phyloP scores from a whole-genome alignment of 2,329 filamentous ascomycete species.

The Pseudopithomyces maydicus region DNA sequence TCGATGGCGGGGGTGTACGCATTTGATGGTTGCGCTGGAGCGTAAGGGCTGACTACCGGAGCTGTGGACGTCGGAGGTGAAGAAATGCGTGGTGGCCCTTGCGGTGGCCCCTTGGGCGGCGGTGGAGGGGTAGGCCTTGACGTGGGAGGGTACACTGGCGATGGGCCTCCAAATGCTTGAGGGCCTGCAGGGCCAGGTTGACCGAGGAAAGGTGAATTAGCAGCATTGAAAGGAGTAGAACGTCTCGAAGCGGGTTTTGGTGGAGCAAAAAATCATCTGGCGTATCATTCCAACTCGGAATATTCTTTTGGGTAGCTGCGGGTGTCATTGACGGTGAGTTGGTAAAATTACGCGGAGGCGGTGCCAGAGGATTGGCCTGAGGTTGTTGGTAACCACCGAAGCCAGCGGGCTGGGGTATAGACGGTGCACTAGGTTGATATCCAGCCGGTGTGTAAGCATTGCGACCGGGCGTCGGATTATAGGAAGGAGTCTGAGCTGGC shows the following conservation, averaged over 20 bases:
- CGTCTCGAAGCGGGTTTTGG: slow-evolving; percentile 74
- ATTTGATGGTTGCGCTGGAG: slow-evolving; percentile 56
- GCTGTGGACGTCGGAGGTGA: slow-evolving; percentile 66
- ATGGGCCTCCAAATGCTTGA: slow-evolving; percentile 61
- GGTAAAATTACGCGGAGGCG: slow-evolving; percentile 68
- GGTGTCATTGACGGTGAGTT: slow-evolving; percentile 69
- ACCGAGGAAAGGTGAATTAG: slow-evolving; percentile 76
- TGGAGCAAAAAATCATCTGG: slow-evolving; percentile 68
- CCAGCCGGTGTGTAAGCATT: slow-evolving; percentile 55
- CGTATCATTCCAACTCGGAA: slow-evolving; percentile 92
- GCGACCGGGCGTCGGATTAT: slow-evolving; percentile 30
- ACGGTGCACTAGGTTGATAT: slow-evolving; percentile 56
- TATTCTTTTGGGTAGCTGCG: slow-evolving; percentile 71
- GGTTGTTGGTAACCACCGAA: slow-evolving; percentile 55
- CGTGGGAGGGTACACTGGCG: slow-evolving; percentile 62
- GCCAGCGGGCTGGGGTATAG: slow-evolving; percentile 31
- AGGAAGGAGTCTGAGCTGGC: slow-evolving; percentile 28
- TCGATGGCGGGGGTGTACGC: slow-evolving; percentile 63
- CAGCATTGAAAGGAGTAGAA: slow-evolving; percentile 72
- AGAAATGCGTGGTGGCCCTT: slow-evolving; percentile 59
- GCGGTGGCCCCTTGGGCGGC: slow-evolving; percentile 73
- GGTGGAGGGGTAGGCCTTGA: slow-evolving; percentile 73
- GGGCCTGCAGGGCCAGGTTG: slow-evolving; percentile 56
- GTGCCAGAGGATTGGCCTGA: slow-evolving; percentile 54
- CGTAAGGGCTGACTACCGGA: slow-evolving; percentile 66